A percentile compares a stretch with the other conserved stretches of the same genome.
These are phyloP conservation scores for Basidiobolus meristosporus DNA, from an alignment of 371 early-diverging fungal genomes.

Conservation along the genomic window DNA sequence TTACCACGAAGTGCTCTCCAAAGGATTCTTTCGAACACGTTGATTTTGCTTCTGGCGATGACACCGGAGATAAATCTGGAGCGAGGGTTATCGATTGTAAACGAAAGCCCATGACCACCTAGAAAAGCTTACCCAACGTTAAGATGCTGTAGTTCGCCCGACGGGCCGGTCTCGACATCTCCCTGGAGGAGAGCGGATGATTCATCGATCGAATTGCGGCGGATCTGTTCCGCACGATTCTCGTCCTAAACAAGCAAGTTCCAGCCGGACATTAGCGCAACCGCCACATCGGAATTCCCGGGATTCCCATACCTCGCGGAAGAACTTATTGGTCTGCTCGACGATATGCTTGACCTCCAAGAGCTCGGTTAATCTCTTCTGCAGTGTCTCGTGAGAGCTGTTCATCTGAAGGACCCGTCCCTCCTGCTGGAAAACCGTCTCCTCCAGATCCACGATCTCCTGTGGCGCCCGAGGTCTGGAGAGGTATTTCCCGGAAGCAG, in stretches of 20 bases:
- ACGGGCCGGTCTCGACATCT: slow-evolving; percentile 25
- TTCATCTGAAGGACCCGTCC: slow-evolving; percentile 71
- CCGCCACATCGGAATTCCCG: background rate
- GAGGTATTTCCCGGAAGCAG: slow-evolving; percentile 23
- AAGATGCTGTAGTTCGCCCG: slow-evolving; percentile 15
- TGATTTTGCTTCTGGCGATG: slow-evolving; percentile 60
- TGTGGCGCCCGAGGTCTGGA: slow-evolving; percentile 65
- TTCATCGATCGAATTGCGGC: slow-evolving; percentile 28
- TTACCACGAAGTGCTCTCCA: slow-evolving; percentile 96
- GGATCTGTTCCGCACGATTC: slow-evolving; percentile 20
- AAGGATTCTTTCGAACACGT: slow-evolving; percentile 85
- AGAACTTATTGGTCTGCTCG: slow-evolving; percentile 67
- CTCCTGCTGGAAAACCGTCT: slow-evolving; percentile 61
- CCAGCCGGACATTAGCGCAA: background rate
- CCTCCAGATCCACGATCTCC: slow-evolving; percentile 88
- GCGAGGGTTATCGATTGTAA: slow-evolving; percentile 1
- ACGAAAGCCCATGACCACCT: background rate
- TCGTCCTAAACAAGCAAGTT: slow-evolving; percentile 16
- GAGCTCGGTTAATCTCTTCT: slow-evolving; percentile 66
- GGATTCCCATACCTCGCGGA: slow-evolving; percentile 30
- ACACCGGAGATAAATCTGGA: slow-evolving; percentile 63
- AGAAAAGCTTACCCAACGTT: slow-evolving; percentile 18
- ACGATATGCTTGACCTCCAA: slow-evolving; percentile 82
- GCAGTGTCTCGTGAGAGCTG: slow-evolving; percentile 63
- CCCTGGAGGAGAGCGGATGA: slow-evolving; percentile 39